These are phyloP conservation scores for Colletotrichum destructivum DNA, from an alignment of 2,329 filamentous ascomycete genomes.

Conservation along the genomic window DNA sequence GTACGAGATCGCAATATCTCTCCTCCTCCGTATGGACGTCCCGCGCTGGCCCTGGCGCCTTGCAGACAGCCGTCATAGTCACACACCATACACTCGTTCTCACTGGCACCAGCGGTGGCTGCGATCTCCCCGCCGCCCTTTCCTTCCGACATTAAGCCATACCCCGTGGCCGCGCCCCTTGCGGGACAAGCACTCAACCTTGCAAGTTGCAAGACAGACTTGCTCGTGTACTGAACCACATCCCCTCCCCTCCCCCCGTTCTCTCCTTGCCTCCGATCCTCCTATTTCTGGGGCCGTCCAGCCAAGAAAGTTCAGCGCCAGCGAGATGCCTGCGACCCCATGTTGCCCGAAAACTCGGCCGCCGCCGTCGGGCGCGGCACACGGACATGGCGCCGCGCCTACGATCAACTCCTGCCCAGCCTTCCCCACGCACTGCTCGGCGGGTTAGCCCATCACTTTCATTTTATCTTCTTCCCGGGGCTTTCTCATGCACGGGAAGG, in stretches of 20 bases:
- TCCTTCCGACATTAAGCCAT: slow-evolving; percentile 28
- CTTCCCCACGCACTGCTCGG: slow-evolving; percentile 23
- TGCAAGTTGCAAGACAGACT: slow-evolving; percentile 25
- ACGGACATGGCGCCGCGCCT: slow-evolving; percentile 30
- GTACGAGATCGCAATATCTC: too few species aligned
- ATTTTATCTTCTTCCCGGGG: slow-evolving; percentile 29
- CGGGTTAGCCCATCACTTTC: slow-evolving; percentile 13
- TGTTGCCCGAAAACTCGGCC: slow-evolving; percentile 33
- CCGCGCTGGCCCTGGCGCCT: slow-evolving; percentile 15
- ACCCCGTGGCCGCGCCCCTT: slow-evolving; percentile 8
- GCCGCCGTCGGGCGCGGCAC: slow-evolving; percentile 28
- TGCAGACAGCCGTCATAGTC: neutral
- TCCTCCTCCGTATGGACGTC: slow-evolving; percentile 4
- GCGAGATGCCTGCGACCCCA: slow-evolving; percentile 5
- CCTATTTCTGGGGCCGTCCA: slow-evolving; percentile 8
- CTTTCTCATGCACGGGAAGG: slow-evolving; percentile 11
- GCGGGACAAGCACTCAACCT: slow-evolving; percentile 1
- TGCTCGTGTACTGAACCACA: slow-evolving; percentile 15
- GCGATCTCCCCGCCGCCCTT: slow-evolving; percentile 7
- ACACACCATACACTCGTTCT: too few species aligned
- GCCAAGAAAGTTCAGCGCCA: neutral
- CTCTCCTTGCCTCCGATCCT: slow-evolving; percentile 34
- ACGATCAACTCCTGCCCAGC: slow-evolving; percentile 21
- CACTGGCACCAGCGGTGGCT: neutral
- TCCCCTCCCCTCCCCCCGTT: slow-evolving; percentile 25